phyloP scores from a whole-genome alignment of 1,284 basidiomycete species.

The Fomes fomentarius region DNA sequence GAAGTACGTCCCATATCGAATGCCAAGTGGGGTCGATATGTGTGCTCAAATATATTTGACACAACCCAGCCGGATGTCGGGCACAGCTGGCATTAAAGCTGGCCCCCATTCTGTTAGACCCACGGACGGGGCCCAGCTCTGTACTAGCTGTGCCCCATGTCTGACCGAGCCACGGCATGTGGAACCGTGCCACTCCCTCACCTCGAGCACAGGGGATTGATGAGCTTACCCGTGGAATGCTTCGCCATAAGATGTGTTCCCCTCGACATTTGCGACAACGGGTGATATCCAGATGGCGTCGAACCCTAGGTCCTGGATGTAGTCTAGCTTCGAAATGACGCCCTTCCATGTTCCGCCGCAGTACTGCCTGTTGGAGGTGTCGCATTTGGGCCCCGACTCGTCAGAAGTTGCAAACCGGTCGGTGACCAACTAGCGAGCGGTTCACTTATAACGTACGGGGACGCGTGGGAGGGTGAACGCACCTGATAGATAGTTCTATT shows the following conservation, averaged over 20 bases:
- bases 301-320: conserved; percentile 78
- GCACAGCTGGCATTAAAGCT: too few species aligned
- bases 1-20: too few species aligned
- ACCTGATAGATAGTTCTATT: conserved; percentile 29
- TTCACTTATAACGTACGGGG: neutral
- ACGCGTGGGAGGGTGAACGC: neutral
- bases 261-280: conserved; percentile 71
- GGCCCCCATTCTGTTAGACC: too few species aligned
- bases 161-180: too few species aligned
- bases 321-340: conserved; percentile 74
- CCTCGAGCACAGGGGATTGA: too few species aligned
- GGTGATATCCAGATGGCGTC: conserved; percentile 77
- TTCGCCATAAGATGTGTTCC: conserved; percentile 66
- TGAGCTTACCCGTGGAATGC: conserved; percentile 57
- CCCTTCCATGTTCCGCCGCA: conserved; percentile 83
- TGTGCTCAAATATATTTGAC: too few species aligned
- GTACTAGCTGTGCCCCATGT: too few species aligned
- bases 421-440: conserved; percentile 55
- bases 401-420: conserved; percentile 70
- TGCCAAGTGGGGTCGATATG: too few species aligned
- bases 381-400: conserved; percentile 56
- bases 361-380: conserved; percentile 55
- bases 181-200: too few species aligned
- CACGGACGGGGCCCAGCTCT: too few species aligned
- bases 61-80: too few species aligned